Evolutionary conservation across 495 filamentous ascomycete species (phyloP).

Genomic region (Hypomontagnella submonticulosa): DNA sequence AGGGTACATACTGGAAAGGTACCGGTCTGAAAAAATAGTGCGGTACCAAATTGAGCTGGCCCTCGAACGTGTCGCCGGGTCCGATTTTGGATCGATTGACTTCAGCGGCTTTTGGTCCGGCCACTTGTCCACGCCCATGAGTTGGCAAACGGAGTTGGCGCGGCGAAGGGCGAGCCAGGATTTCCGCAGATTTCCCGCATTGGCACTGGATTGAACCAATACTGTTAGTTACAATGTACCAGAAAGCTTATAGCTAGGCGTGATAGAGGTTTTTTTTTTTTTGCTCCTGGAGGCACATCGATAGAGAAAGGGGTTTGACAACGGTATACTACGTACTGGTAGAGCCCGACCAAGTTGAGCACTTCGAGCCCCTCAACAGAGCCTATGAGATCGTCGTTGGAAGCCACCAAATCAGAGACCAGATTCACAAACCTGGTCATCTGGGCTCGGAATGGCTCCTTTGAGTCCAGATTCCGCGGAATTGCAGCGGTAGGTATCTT

Average conservation of each 20-base stretch:
- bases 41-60: slow-evolving; percentile 50
- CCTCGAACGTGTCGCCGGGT: slow-evolving; percentile 33
- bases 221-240: not conserved
- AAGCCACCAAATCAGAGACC: slow-evolving; percentile 56
- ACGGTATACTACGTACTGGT: slow-evolving; percentile 45
- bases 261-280: not conserved
- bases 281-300: too few species aligned
- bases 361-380: slow-evolving; percentile 59
- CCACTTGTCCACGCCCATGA: slow-evolving; percentile 56
- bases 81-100: slow-evolving; percentile 45
- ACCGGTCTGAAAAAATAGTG: slow-evolving; percentile 49
- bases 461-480: slow-evolving; percentile 43
- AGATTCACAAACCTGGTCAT: slow-evolving; percentile 52
- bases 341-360: slow-evolving; percentile 51
- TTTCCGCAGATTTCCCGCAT: slow-evolving; percentile 58
- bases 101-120: slow-evolving; percentile 43
- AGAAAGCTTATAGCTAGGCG: not conserved
- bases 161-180: slow-evolving; percentile 57
- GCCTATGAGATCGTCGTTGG: slow-evolving; percentile 62
- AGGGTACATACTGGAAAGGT: slow-evolving; percentile 26
- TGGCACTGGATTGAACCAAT: slow-evolving; percentile 33
- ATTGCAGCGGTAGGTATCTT: slow-evolving; percentile 50
- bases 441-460: slow-evolving; percentile 44
- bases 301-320: not conserved
- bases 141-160: slow-evolving; percentile 55